These are phyloP conservation scores for Dictyostelium firmibasis DNA, from an alignment of 78 protist genomes.

Conservation along the genomic window DNA sequence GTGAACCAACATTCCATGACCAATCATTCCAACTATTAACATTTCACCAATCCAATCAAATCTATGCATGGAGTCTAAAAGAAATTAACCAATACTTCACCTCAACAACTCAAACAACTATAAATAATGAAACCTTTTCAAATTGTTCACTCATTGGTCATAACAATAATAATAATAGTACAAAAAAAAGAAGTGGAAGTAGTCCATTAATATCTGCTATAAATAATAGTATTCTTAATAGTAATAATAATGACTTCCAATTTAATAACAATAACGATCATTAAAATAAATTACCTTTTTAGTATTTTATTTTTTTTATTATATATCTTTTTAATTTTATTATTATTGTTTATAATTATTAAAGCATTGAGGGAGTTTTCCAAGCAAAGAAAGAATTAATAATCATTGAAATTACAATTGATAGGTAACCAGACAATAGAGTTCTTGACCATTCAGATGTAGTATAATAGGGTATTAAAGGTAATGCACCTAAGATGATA, in stretches of 20 bases:
- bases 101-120: background rate
- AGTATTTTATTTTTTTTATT: no score
- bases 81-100: background rate
- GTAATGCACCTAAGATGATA: slow-evolving; percentile 64
- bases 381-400: slow-evolving; percentile 64
- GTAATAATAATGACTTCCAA: background rate
- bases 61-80: slow-evolving; percentile 24
- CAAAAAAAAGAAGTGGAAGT: background rate
- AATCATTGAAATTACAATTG: slow-evolving; percentile 58
- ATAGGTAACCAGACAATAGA: slow-evolving; percentile 51
- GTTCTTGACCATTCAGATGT: slow-evolving; percentile 68
- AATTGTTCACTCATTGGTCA: background rate
- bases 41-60: slow-evolving; percentile 7
- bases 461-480: slow-evolving; percentile 60
- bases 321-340: background rate
- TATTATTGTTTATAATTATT: background rate
- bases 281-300: background rate
- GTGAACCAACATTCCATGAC: slow-evolving; percentile 12
- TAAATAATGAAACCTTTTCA: background rate
- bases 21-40: slow-evolving; percentile 9
- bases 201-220: background rate
- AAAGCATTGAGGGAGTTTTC: slow-evolving; percentile 55
- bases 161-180: background rate
- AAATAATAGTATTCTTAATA: background rate
- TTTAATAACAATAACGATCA: background rate